Evolutionary conservation across 2,329 filamentous ascomycete species (phyloP).

Genomic region (Colletotrichum chlorophyti): DNA sequence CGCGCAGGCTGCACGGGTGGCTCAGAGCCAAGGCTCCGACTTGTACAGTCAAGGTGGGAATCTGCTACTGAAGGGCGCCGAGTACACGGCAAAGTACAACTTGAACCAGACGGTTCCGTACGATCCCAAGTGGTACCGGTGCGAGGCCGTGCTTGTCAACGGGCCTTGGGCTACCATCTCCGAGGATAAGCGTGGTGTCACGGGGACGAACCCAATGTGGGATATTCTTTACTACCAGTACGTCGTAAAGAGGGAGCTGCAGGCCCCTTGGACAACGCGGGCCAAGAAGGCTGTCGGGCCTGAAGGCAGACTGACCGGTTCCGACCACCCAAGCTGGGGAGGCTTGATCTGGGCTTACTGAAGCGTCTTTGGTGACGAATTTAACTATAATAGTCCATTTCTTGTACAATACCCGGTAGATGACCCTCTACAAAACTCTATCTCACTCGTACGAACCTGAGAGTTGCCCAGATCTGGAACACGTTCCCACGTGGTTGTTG

Average conservation of each 20-base stretch:
- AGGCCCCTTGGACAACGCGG: constrained; percentile 25
- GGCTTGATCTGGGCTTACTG: constrained; percentile 10
- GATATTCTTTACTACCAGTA: constrained; percentile 42
- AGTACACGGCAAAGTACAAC: constrained; percentile 48
- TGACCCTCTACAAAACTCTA: too few species aligned
- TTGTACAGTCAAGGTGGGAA: constrained; percentile 39
- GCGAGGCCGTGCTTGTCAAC: constrained; percentile 46
- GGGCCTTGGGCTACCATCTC: constrained; percentile 44
- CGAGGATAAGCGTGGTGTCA: constrained; percentile 34
- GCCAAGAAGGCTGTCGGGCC: background rate
- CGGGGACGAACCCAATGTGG: constrained; percentile 21
- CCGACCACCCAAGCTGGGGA: constrained; percentile 17
- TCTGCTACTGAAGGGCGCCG: constrained; percentile 41
- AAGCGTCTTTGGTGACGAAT: background rate
- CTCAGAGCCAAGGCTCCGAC: constrained; percentile 44
- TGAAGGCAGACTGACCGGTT: background rate
- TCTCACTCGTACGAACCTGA: too few species aligned
- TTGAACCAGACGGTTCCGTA: constrained; percentile 42
- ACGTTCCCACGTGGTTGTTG: too few species aligned
- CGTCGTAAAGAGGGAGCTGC: constrained; percentile 33
- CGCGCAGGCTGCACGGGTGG: constrained; percentile 39
- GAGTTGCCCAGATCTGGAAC: too few species aligned
- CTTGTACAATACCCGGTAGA: too few species aligned
- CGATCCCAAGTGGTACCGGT: constrained; percentile 43
- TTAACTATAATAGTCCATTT: too few species aligned